These are phyloP conservation scores for Erodium moschatum DNA, from an alignment of 441 rosid genomes.

Conservation along the genomic window DNA sequence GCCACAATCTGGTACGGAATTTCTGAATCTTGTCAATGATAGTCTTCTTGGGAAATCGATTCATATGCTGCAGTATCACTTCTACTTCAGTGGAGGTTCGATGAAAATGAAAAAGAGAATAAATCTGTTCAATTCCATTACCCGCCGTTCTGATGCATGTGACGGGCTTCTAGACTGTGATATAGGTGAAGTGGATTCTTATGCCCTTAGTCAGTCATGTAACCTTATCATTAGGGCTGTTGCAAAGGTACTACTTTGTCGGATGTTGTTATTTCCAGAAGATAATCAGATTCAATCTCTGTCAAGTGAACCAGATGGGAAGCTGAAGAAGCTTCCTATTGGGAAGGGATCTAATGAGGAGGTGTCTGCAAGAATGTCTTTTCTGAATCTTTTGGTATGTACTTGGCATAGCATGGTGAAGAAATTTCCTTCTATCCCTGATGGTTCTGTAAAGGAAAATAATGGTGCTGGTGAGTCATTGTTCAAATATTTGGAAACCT, in stretches of 20 bases:
- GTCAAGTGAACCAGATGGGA: constrained; percentile 29
- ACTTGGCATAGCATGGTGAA: constrained; percentile 62
- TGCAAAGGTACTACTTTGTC: constrained; percentile 51
- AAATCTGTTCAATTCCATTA: constrained; percentile 48
- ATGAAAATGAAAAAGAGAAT: constrained; percentile 38
- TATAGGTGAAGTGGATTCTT: constrained; percentile 35
- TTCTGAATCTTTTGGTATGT: constrained; percentile 45
- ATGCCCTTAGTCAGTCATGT: constrained; percentile 36
- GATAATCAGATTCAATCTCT: constrained; percentile 23
- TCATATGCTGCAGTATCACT: constrained; percentile 50
- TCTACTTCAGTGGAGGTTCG: constrained; percentile 38
- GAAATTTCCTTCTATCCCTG: constrained; percentile 33
- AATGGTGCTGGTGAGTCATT: constrained; percentile 29
- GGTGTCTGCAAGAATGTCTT: constrained; percentile 35
- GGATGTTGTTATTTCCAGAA: constrained; percentile 51
- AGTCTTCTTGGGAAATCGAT: constrained; percentile 75
- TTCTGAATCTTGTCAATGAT: constrained; percentile 42
- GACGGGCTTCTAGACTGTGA: constrained; percentile 53
- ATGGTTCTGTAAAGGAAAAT: constrained; percentile 27
- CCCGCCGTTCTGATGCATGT: constrained; percentile 29
- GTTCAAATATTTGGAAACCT: constrained; percentile 58
- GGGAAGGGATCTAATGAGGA: constrained; percentile 29
- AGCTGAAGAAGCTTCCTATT: constrained; percentile 25
- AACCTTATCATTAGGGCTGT: constrained; percentile 51
- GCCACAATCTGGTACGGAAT: constrained; percentile 44